Conservation (phyloP, 2,329 filamentous ascomycete genomes). For the Aspergillus novofumigatus region DNA sequence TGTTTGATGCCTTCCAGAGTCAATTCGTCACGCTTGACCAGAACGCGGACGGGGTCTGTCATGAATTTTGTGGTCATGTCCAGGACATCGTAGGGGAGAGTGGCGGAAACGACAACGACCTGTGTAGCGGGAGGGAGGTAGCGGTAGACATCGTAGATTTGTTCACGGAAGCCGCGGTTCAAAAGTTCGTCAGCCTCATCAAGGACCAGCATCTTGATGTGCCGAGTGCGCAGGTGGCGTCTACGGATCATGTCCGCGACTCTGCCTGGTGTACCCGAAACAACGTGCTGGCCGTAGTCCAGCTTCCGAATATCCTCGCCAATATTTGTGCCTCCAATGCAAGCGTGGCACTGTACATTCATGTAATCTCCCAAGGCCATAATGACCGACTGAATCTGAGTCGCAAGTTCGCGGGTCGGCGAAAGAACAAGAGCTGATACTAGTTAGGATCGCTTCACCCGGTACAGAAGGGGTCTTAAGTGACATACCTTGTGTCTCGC, state of each 20-base stretch:
- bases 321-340: slow-evolving; percentile 96
- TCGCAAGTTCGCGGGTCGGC: slow-evolving; percentile 92
- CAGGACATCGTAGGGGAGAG: slow-evolving; percentile 93
- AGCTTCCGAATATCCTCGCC: slow-evolving; percentile 97
- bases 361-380: slow-evolving; percentile 99
- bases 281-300: slow-evolving; percentile 95
- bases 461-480: not conserved
- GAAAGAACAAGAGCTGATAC: slow-evolving; percentile 77
- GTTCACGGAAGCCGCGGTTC: slow-evolving; percentile 93
- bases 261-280: slow-evolving; percentile 94
- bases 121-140: slow-evolving; percentile 95
- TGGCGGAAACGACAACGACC: slow-evolving; percentile 96
- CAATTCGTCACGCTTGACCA: slow-evolving; percentile 98
- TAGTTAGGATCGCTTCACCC: not conserved
- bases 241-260: slow-evolving; percentile 82
- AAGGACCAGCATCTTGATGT: slow-evolving; percentile 75
- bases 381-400: slow-evolving; percentile 96
- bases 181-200: slow-evolving; percentile 76
- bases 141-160: slow-evolving; percentile 98
- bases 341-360: slow-evolving; percentile 98
- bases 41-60: slow-evolving; percentile 92
- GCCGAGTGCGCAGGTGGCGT: slow-evolving; percentile 65
- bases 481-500: slow-evolving; percentile 69
- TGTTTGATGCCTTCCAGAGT: slow-evolving; percentile 97
- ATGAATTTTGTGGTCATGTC: slow-evolving; percentile 99